Conservation (phyloP, 1,139 yeast genomes). For the Suhomyces taliae region DNA sequence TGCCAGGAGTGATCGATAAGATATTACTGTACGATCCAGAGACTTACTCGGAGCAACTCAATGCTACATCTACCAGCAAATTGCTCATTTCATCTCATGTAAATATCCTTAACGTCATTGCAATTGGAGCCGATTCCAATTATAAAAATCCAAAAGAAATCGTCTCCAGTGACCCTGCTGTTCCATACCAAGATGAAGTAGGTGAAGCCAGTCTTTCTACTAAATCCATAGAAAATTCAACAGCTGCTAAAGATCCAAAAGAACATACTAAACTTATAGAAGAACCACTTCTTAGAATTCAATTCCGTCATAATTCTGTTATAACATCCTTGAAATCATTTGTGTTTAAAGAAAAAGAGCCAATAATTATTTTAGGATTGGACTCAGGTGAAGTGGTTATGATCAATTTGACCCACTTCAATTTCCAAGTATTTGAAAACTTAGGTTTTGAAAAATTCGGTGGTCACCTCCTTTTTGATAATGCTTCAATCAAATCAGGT, state of each 20-base stretch:
- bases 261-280: constrained; percentile 28
- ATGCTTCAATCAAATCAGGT: constrained; percentile 13
- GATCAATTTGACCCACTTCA: constrained; percentile 29
- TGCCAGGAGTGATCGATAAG: constrained; percentile 16
- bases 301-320: constrained; percentile 26
- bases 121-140: constrained; percentile 25
- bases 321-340: constrained; percentile 34
- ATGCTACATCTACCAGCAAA: constrained; percentile 19
- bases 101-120: constrained; percentile 39
- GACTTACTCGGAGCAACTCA: constrained; percentile 22
- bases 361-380: constrained; percentile 37
- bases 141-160: constrained; percentile 24
- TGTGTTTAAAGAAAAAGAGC: constrained; percentile 20
- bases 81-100: constrained; percentile 37
- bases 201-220: constrained; percentile 2
- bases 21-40: constrained; percentile 27
- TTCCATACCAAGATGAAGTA: constrained; percentile 18
- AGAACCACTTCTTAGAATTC: constrained; percentile 35
- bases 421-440: constrained; percentile 29
- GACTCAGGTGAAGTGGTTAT: constrained; percentile 37
- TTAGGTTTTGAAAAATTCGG: constrained; percentile 17
- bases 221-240: constrained; percentile 1
- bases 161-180: constrained; percentile 23
- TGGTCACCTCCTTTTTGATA: constrained; percentile 9
- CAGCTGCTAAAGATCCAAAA: constrained; percentile 5